phyloP scores from a whole-genome alignment of 2,329 filamentous ascomycete species.

The Pseudocercospora musae region DNA sequence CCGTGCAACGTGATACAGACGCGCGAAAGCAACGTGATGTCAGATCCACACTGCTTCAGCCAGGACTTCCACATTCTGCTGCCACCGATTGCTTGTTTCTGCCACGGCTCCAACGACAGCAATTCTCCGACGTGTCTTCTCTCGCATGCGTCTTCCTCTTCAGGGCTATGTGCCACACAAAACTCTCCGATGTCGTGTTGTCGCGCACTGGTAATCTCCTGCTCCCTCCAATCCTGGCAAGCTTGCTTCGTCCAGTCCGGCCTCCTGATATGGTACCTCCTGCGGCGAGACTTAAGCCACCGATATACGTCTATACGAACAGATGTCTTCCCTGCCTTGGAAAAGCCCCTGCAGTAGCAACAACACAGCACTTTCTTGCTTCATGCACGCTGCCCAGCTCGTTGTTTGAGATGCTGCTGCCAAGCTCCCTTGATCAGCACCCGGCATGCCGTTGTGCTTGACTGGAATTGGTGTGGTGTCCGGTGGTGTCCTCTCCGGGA shows the following conservation, averaged over 20 bases:
- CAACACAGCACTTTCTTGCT: neutral
- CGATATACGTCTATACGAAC: neutral
- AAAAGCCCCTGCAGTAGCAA: neutral
- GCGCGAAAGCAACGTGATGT: conserved; percentile 9
- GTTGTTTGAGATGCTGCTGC: neutral
- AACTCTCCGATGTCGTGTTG: neutral
- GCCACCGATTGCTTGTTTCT: neutral
- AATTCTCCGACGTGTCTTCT: neutral
- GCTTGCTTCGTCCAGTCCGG: neutral
- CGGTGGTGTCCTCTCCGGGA: neutral
- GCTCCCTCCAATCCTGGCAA: neutral
- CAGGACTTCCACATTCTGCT: conserved; percentile 4
- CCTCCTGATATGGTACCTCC: neutral
- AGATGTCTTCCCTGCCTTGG: neutral
- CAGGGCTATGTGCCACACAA: neutral
- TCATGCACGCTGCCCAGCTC: neutral
- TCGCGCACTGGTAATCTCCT: neutral
- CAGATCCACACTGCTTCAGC: conserved; percentile 8
- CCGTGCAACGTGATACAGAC: conserved; percentile 7
- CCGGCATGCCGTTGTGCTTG: neutral
- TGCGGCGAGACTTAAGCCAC: neutral
- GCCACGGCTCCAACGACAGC: neutral
- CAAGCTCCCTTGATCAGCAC: neutral
- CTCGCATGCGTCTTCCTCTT: neutral
- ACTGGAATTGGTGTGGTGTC: neutral